These are phyloP conservation scores for Aurinia saxatilis DNA, from an alignment of 345 rosid genomes.

Conservation along the genomic window DNA sequence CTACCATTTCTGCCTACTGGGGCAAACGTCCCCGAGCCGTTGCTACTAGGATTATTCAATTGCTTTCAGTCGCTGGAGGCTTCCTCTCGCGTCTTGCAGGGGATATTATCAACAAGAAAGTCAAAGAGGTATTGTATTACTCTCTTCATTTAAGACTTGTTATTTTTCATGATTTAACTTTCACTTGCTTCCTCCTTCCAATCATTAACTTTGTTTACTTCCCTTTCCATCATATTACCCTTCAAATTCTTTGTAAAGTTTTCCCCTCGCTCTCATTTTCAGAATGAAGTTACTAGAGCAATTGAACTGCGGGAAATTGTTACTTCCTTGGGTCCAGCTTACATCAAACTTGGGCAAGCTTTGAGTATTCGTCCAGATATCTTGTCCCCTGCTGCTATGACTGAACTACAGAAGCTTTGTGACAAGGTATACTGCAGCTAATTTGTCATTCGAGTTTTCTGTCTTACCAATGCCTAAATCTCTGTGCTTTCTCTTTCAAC, in stretches of 20 bases:
- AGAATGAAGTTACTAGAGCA: conserved; percentile 97
- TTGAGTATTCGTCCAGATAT: conserved; percentile 97
- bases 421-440: conserved; percentile 57
- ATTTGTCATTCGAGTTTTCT: not conserved
- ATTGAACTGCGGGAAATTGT: conserved; percentile 95
- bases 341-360: conserved; percentile 97
- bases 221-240: not conserved
- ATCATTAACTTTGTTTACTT: not conserved
- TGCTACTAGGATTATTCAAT: conserved; percentile 71
- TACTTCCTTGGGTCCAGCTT: conserved; percentile 97
- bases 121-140: conserved; percentile 93
- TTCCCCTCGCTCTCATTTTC: conserved; percentile 18
- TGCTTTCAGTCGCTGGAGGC: conserved; percentile 89
- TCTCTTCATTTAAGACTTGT: no score
- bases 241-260: no score
- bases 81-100: conserved; percentile 70
- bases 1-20: conserved; percentile 80
- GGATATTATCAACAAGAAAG: conserved; percentile 77
- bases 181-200: not conserved
- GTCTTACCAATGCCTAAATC: not conserved
- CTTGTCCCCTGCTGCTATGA: conserved; percentile 87
- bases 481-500: conserved; percentile 4
- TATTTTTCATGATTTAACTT: not conserved
- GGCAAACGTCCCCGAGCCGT: conserved; percentile 96
- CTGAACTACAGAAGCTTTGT: conserved; percentile 94